Evolutionary conservation across 805 yeast species (phyloP), one percentile per base, ranked within the genome.

Genomic region (Cyberlindnera euphorbiae): DNA sequence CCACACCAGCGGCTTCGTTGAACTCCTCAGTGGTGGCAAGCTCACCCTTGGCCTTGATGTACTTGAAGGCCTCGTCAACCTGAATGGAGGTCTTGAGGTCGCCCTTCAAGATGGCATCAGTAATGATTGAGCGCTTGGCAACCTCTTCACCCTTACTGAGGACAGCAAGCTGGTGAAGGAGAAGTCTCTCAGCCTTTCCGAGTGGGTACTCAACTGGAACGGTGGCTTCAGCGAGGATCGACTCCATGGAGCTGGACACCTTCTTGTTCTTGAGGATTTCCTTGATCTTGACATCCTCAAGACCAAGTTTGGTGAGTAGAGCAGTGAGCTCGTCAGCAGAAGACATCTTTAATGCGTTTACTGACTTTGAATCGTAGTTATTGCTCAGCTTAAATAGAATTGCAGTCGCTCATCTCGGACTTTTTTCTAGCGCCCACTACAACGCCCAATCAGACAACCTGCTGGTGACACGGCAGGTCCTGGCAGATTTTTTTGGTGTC

Each of bases 241-340:
- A 73, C 21, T 67, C 70, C 35, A 93, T 69, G 2, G 95, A 75
- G 27, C 67, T 66, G 13, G 90, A 74, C 27, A 89, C 94, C 60
- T 89, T 89, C 57, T 79, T 79, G 66, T 93, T 90, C 60, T 87
- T 90, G 38, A 77, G 60, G 39, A 88, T 80, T 55, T 93, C 97
- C 33, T 77, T 75, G 41, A 84, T 69, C 58, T 85, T 86, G 49
- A 77, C 68, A 13, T 82, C 90, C 49, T 73, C 77, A 47, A 84
- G 76, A 11, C 94, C 94, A 39, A 81, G 46, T n/a, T 47, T 43
- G 36, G 55, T 47, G 34, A 68, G 60, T 4, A 50, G 48, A 21
- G 46, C 40, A 17, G 64, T 53, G 13, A 68, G 47, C 14, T 56
- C 63, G 24, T 66, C 73, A 18, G 63, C 52, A 23, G 48, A 45